Evolutionary conservation across 345 rosid genomes (phyloP).

Genomic region (Microcos paniculata): DNA sequence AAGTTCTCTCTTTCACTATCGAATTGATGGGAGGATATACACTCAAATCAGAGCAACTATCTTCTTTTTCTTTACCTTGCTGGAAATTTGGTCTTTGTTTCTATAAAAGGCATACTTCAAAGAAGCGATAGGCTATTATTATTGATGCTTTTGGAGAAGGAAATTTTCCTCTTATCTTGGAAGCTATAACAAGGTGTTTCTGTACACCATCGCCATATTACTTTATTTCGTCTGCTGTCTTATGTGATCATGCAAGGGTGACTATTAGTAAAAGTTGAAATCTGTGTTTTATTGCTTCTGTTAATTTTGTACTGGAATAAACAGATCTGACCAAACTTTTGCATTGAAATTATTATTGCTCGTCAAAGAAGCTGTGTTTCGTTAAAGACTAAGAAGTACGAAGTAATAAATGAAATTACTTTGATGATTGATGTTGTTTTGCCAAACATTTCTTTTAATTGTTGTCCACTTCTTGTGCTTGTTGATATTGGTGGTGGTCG

Average conservation of each 20-base stretch:
- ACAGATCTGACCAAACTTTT: not conserved
- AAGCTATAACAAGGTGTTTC: not conserved
- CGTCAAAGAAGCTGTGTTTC: not conserved
- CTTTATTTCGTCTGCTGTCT: not conserved
- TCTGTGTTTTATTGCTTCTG: conserved; percentile 9
- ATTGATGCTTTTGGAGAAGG: not conserved
- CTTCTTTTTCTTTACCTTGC: not conserved
- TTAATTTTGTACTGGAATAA: not conserved
- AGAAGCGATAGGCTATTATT: not conserved
- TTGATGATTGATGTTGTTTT: not conserved
- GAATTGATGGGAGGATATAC: not conserved
- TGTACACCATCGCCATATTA: not conserved
- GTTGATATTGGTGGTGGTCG: not conserved
- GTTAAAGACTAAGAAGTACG: not conserved
- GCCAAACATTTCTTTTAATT: not conserved
- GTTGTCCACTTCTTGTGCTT: not conserved
- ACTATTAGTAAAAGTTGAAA: not conserved
- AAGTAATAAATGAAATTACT: not conserved
- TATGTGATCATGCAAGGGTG: not conserved
- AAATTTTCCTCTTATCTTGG: not conserved
- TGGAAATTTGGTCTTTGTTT: not conserved
- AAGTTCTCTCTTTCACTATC: not conserved
- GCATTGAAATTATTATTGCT: not conserved
- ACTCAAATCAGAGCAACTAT: not conserved
- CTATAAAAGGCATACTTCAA: not conserved